Evolutionary conservation across 495 filamentous ascomycete genomes (phyloP).

Genomic region (Lasiosphaeria miniovina): DNA sequence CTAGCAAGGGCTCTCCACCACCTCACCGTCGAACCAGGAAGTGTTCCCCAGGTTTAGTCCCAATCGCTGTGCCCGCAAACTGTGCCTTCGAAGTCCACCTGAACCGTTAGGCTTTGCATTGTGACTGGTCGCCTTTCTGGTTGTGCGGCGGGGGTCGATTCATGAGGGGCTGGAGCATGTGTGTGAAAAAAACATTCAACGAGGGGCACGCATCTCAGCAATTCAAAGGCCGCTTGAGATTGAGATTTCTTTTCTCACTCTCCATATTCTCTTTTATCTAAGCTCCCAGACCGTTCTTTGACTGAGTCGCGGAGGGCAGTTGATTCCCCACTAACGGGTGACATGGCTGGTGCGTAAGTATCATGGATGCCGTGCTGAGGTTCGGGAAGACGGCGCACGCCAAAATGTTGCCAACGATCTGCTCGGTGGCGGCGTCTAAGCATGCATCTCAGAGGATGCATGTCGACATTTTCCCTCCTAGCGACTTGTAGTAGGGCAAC

Average conservation of each 20-base stretch:
- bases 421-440: constrained; percentile 11
- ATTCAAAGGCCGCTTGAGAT: background rate
- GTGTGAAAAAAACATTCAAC: background rate
- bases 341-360: background rate
- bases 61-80: constrained; percentile 21
- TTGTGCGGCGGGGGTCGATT: background rate
- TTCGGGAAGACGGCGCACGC: constrained; percentile 3
- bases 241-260: background rate
- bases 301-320: background rate
- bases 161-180: constrained; percentile 4
- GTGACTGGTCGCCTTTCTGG: constrained; percentile 8
- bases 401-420: constrained; percentile 13
- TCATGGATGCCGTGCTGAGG: background rate
- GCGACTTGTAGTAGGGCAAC: background rate
- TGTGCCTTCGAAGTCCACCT: constrained; percentile 4
- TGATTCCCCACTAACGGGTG: background rate
- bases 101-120: background rate
- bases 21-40: constrained; percentile 9
- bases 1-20: constrained; percentile 16
- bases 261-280: background rate
- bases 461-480: background rate
- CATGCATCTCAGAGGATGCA: background rate
- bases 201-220: background rate
- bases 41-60: constrained; percentile 25
- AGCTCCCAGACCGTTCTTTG: background rate